These are phyloP conservation scores for Candida nemodendra DNA, from an alignment of 805 yeast genomes.

Conservation along the genomic window DNA sequence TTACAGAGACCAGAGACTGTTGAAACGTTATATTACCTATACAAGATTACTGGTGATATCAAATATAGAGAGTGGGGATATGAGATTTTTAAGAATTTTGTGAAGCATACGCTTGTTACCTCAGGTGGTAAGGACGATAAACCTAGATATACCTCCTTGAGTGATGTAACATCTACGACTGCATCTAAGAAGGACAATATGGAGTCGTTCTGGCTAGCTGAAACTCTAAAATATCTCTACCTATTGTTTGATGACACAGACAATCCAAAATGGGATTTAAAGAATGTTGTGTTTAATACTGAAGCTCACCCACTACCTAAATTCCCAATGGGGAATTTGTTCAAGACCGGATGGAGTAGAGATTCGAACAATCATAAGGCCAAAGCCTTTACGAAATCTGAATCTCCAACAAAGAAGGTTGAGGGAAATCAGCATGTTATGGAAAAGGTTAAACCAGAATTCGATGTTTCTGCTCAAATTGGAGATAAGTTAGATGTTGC, in stretches of 20 bases:
- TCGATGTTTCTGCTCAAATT: too few relatives aligned
- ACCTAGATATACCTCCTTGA: conserved; percentile 55
- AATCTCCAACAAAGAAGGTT: neutral
- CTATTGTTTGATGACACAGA: conserved; percentile 69
- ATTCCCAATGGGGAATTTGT: conserved; percentile 48
- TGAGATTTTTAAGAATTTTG: conserved; percentile 74
- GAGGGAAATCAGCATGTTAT: neutral
- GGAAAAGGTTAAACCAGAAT: neutral
- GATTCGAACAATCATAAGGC: conserved; percentile 6
- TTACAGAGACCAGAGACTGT: conserved; percentile 93
- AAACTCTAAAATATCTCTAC: conserved; percentile 84
- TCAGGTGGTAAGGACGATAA: conserved; percentile 47
- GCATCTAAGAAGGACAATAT: conserved; percentile 60
- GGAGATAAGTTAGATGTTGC: too few relatives aligned
- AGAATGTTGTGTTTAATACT: conserved; percentile 76
- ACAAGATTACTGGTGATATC: conserved; percentile 74
- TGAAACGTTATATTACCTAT: conserved; percentile 78
- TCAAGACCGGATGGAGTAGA: conserved; percentile 64
- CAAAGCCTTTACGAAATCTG: neutral
- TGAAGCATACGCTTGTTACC: conserved; percentile 53
- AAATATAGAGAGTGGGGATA: conserved; percentile 89
- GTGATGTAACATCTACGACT: conserved; percentile 65
- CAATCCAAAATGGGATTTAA: conserved; percentile 59
- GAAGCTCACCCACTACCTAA: conserved; percentile 94
- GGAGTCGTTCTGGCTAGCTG: conserved; percentile 94